Evolutionary conservation across 148 eudicot genomes (phyloP), one percentile per base, ranked within the genome.

Genomic region (Amaranthus cruentus): DNA sequence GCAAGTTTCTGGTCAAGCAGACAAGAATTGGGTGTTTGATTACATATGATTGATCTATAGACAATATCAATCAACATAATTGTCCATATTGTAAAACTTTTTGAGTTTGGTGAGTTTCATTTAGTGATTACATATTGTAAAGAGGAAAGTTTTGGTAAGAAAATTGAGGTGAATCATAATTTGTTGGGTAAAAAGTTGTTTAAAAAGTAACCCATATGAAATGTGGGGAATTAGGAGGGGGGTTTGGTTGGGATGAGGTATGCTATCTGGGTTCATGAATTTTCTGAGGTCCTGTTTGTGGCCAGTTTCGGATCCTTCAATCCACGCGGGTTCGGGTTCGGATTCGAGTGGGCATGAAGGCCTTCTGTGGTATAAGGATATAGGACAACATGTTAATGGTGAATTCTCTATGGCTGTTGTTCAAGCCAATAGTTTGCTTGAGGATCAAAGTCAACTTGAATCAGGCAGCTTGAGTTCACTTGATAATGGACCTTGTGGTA

Each of bases 341-440:
- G 96, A 92, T 83, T 69, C 88, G 63, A 62, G 78, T 59, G 96
- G 95, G 47, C 84, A 88, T 13, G 97, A 91, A 38, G 97, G 93
- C 71, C 91, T 91, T 75, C 77, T 91, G 11, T 89, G 97, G 97
- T 91, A 89, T 71, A 89, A 87, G 78, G 97, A 91, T 48, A 54
- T 60, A 12, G 97, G 93, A 2, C 97, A 91, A 63, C 97, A 89
- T 73, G 77, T 82, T 47, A 84, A 83, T 81, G 97, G 97, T 54
- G 93, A 91, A 18, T 91, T 88, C 72, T 91, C 96, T 5, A 88
- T 91, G 93, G 88, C 93, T 79, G 96, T 90, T 43, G 96, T 91
- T 63, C 96, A 91, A 80, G 96, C 96, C 53, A 91, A 91, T 73
- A 91, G 83, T 76, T 85, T 91, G 60, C 85, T 91, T 4, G 97